Conservation (phyloP, 2,329 filamentous ascomycete genomes). For the Gnomoniopsis smithogilvyi region DNA sequence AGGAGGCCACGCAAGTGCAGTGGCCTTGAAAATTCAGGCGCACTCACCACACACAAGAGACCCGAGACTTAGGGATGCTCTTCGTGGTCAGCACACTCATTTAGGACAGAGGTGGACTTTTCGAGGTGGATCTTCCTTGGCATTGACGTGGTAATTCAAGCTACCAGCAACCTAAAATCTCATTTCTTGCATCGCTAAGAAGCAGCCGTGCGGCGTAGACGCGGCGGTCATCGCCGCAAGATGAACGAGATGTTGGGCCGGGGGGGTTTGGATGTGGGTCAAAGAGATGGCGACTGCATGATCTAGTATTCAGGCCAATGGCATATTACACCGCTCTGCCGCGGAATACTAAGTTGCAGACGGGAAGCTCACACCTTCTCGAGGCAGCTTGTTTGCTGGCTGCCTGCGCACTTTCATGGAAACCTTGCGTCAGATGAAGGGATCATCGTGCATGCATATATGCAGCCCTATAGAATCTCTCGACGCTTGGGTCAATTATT, state of each 20-base stretch:
- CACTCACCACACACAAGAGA: no score
- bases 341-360: neutral
- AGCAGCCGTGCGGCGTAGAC: neutral
- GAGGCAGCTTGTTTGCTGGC: neutral
- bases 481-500: neutral
- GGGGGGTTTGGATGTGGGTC: neutral
- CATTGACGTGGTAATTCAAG: neutral
- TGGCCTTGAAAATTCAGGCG: no score
- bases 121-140: neutral
- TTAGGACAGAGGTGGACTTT: no score
- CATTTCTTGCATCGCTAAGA: neutral
- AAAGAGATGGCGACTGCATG: neutral
- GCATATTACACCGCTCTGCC: neutral
- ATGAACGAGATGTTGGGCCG: neutral
- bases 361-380: neutral
- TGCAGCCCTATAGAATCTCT: slow-evolving; percentile 6
- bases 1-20: no score
- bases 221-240: neutral
- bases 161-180: slow-evolving; percentile 7
- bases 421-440: neutral
- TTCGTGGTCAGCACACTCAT: no score
- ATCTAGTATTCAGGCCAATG: neutral
- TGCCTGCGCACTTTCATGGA: neutral
- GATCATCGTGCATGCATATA: neutral
- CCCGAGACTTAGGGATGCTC: no score